Conservation (phyloP, 768 basidiomycete genomes). For the Boletus huronensis region DNA sequence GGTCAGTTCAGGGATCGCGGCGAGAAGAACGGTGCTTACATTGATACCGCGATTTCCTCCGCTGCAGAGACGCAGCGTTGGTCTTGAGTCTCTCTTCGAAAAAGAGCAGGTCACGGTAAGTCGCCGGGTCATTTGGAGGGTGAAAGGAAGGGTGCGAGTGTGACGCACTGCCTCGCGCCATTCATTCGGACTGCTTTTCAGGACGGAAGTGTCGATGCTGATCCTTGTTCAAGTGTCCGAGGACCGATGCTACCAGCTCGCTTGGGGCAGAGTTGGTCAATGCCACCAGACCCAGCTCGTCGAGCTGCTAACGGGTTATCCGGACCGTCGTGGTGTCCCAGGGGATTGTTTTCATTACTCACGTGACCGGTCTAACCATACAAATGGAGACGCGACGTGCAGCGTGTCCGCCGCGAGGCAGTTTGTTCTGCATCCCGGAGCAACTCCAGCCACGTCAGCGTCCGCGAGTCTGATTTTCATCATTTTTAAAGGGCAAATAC, state of each 20-base stretch:
- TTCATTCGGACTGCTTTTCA: constrained; percentile 10
- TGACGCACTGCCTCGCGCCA: constrained; percentile 23
- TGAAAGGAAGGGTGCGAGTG: constrained; percentile 39
- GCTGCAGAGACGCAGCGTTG: constrained; percentile 77
- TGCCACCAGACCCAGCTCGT: neutral
- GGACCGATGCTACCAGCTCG: too few species aligned
- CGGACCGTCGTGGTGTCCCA: constrained; percentile 7
- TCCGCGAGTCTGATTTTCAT: neutral
- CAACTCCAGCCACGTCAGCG: neutral
- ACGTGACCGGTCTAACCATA: constrained; percentile 21
- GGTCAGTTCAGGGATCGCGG: constrained; percentile 17
- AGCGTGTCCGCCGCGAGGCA: constrained; percentile 25
- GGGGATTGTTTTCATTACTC: constrained; percentile 4
- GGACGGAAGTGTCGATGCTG: neutral
- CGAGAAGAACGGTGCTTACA: constrained; percentile 42
- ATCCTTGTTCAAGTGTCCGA: neutral
- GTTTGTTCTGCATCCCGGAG: constrained; percentile 15
- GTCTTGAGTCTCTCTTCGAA: constrained; percentile 98
- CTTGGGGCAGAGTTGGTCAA: neutral
- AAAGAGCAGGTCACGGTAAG: constrained; percentile 82
- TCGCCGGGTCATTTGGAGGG: constrained; percentile 72
- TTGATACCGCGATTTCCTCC: constrained; percentile 80
- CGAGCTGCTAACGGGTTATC: neutral
- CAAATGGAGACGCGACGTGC: constrained; percentile 25
- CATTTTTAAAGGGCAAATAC: constrained; percentile 1